phyloP scores from a whole-genome alignment of 371 early-diverging fungal species.

The Mucor irregularis region DNA sequence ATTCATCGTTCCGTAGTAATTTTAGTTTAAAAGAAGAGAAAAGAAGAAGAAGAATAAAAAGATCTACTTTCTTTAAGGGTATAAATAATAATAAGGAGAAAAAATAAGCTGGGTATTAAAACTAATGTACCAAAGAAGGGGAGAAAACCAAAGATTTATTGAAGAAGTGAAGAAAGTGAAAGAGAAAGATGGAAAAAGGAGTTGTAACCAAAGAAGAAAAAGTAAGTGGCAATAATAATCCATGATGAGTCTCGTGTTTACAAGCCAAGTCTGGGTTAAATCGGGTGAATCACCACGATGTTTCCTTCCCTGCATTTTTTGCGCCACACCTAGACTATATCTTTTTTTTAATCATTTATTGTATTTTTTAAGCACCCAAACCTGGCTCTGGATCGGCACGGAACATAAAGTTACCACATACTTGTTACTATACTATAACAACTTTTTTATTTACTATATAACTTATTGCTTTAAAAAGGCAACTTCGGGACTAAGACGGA shows the following conservation, averaged over 20 bases:
- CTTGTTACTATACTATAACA: too few species aligned
- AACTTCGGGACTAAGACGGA: constrained; percentile 65
- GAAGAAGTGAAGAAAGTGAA: not conserved
- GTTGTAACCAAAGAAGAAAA: not conserved
- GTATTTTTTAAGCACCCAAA: too few species aligned
- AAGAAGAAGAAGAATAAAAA: not conserved
- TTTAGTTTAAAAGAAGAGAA: not conserved
- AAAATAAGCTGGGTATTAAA: not conserved
- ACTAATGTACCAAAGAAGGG: too few species aligned
- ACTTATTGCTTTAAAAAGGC: constrained; percentile 36
- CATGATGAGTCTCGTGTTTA: constrained; percentile 7
- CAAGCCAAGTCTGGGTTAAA: constrained; percentile 13
- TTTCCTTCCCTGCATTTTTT: constrained; percentile 12
- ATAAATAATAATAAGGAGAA: not conserved
- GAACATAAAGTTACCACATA: too few species aligned
- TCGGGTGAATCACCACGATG: constrained; percentile 18
- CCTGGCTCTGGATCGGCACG: too few species aligned
- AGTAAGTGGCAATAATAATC: not conserved
- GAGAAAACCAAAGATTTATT: not conserved
- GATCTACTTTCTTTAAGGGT: not conserved
- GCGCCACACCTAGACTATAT: constrained; percentile 8
- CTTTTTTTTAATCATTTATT: not conserved
- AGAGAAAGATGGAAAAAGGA: not conserved
- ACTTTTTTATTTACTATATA: too few species aligned
- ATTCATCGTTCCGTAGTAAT: constrained; percentile 4